Conservation (phyloP, 2,329 filamentous ascomycete species). For the Acrocalymma vagum region DNA sequence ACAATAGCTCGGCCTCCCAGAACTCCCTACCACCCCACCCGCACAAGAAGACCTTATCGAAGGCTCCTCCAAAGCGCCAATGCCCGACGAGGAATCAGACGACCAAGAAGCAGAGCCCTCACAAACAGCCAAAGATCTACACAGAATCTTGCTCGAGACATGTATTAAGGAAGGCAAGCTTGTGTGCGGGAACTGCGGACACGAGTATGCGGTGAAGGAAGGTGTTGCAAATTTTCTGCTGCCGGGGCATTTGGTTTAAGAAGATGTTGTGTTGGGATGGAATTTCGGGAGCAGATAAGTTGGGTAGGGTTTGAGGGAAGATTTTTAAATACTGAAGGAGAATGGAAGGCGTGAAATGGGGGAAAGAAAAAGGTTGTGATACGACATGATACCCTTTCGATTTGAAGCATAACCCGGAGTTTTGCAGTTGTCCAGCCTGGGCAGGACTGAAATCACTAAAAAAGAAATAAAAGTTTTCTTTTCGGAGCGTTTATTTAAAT, state of each 20-base stretch:
- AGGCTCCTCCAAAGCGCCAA: conserved; percentile 1
- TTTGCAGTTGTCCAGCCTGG: neutral
- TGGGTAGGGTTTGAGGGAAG: neutral
- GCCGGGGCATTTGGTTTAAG: conserved; percentile 84
- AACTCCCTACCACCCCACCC: conserved; percentile 62
- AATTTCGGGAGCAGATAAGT: neutral
- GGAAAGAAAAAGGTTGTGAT: conserved; percentile 11
- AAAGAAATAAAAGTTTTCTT: too few relatives aligned
- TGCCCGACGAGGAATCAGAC: conserved; percentile 50
- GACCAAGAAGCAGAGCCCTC: conserved; percentile 60
- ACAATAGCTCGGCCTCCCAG: conserved; percentile 77
- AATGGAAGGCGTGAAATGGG: neutral
- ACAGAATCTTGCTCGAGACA: conserved; percentile 86
- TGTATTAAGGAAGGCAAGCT: conserved; percentile 88
- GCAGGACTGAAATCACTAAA: too few relatives aligned
- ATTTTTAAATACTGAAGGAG: too few relatives aligned
- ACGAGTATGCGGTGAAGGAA: conserved; percentile 94
- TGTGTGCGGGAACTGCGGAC: conserved; percentile 88
- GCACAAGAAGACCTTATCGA: conserved; percentile 43
- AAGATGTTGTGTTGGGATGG: neutral
- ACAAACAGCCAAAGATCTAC: conserved; percentile 77
- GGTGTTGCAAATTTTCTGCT: conserved; percentile 96
- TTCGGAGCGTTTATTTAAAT: too few relatives aligned
- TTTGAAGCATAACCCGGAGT: conserved; percentile 11
- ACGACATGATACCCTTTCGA: conserved; percentile 37